Base-by-base conservation (phyloP, 78 protist species). In the Guillardia theta region DNA sequence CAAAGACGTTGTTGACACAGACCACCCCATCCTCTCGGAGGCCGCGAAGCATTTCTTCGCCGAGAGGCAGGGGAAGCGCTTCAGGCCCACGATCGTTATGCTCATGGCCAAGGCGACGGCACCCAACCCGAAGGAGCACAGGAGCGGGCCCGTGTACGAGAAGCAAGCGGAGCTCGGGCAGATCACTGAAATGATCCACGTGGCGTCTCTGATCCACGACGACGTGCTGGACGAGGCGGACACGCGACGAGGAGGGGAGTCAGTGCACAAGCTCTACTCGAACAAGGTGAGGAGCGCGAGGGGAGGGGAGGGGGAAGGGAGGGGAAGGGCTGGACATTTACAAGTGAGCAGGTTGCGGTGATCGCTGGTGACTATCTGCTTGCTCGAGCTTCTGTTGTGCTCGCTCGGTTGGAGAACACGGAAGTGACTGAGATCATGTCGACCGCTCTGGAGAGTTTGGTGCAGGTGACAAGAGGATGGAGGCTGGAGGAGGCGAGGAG, bases 141-240 rank as follows among this genome's bases (percentile, higher is more conserved):
- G 36, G 83, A 43, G 1, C 46, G 83, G 83, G 4, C 46, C 0
- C 36, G 36, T 70, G 27, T 70, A 70, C 83, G 41, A 33, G 36
- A 70, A 70, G 83, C 83, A 70, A 24, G 83, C 83, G 83, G 36
- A 22, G 83, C 41, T 70, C 45, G 83, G 83, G 1, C 70, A 58
- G 41, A 24, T 70, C 41, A 70, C 83, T 12, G 83, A 70, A 43
- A 70, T 70, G 83, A 70, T 70, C 33, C 83, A 70, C 83, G 83
- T 70, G 41, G 83, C 83, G 83, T 70, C 83, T 22, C 83, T 70
- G 83, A 70, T 70, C 33, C 83, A 70, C 41, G 83, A 70, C 41
- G 83, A 70, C 41, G 83, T 70, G 83, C 83, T 70, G 10, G 83
- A 70, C 41, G 83, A 70, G 83, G 83, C 83, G 83, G 83, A 70